Percentiles rank a stretch among this genome's conserved stretches.
Conservation (phyloP, 345 rosid species). For the Gossypium rotundifolium region DNA sequence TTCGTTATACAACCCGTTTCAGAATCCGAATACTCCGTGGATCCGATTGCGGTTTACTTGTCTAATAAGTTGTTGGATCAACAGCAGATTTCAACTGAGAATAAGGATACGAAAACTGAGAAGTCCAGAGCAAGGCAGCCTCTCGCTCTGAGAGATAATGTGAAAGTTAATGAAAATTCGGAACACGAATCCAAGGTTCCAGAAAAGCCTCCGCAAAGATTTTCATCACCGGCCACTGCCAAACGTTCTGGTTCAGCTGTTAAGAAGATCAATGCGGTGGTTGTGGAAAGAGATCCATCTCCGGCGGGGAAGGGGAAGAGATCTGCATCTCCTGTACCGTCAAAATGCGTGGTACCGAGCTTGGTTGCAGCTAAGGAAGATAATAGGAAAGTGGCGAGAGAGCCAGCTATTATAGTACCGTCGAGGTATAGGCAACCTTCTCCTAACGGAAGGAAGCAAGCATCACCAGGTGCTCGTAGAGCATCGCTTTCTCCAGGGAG, state of each 20-base stretch:
- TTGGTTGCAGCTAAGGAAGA: slow-evolving; percentile 71
- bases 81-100: background rate
- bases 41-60: slow-evolving; percentile 70
- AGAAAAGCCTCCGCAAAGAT: slow-evolving; percentile 50
- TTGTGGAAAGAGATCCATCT: slow-evolving; percentile 65
- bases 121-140: slow-evolving; percentile 39
- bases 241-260: slow-evolving; percentile 54
- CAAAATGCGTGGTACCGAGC: slow-evolving; percentile 90
- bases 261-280: slow-evolving; percentile 32
- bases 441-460: slow-evolving; percentile 69
- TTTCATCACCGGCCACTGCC: slow-evolving; percentile 68
- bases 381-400: slow-evolving; percentile 56
- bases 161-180: slow-evolving; percentile 4
- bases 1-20: slow-evolving; percentile 86
- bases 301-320: slow-evolving; percentile 69
- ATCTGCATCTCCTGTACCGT: slow-evolving; percentile 85
- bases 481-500: slow-evolving; percentile 75
- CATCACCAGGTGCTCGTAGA: slow-evolving; percentile 63
- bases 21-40: slow-evolving; percentile 62
- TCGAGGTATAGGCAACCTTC: slow-evolving; percentile 93
- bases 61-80: slow-evolving; percentile 37
- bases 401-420: slow-evolving; percentile 82
- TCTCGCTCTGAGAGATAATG: slow-evolving; percentile 47
- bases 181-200: slow-evolving; percentile 22
- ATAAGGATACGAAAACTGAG: slow-evolving; percentile 21